Evolutionary conservation across 257 asterid genomes (phyloP).

Genomic region (Nemophila menziesii): DNA sequence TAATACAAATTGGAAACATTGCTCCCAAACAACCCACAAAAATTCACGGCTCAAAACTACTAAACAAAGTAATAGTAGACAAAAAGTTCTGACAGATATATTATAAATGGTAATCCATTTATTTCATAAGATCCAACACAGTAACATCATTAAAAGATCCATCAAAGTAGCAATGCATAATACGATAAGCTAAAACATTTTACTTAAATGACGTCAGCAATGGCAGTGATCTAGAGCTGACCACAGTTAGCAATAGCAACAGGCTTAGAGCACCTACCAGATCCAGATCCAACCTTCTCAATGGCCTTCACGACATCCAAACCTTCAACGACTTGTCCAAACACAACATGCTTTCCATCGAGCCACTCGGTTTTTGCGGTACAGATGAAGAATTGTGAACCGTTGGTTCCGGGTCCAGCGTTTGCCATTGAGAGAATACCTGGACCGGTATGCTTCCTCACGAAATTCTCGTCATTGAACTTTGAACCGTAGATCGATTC

Average conservation of each 20-base stretch:
- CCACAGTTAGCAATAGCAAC: conserved; percentile 54
- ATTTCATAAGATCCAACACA: no score
- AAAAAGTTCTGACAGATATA: no score
- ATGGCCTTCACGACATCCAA: conserved; percentile 41
- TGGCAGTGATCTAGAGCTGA: conserved; percentile 39
- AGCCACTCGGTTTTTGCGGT: conserved; percentile 65
- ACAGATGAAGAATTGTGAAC: conserved; percentile 60
- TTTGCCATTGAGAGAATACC: conserved; percentile 64
- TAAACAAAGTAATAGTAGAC: no score
- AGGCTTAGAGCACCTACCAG: conserved; percentile 47
- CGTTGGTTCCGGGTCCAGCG: conserved; percentile 64
- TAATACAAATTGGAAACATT: no score
- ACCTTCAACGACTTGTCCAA: conserved; percentile 55
- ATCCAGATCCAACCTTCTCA: conserved; percentile 59
- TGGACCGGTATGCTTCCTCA: conserved; percentile 53
- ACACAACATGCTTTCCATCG: conserved; percentile 66
- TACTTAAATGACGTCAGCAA: conserved; percentile 6
- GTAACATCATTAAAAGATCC: no score
- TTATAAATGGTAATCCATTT: no score
- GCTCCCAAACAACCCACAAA: no score
- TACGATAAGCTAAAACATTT: conserved; percentile 4
- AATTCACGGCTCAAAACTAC: no score
- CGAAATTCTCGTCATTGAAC: conserved; percentile 56
- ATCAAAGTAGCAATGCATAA: no score
- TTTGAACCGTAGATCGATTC: conserved; percentile 60